Conservation (phyloP, 768 basidiomycete genomes). For the Boletus rufocinnamomeus region DNA sequence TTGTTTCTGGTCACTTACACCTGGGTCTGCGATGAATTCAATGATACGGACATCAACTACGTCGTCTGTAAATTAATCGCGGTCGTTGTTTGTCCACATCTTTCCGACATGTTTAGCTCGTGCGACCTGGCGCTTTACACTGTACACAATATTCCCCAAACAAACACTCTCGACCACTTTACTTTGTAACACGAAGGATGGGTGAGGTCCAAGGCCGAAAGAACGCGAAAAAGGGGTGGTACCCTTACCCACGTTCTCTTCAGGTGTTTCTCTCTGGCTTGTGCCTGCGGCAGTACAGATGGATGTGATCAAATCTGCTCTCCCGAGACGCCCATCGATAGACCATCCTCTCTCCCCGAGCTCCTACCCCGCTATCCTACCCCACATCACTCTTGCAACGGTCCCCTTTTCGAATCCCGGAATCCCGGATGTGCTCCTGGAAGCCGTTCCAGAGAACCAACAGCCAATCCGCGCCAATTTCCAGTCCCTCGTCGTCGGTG, state of each 20-base stretch:
- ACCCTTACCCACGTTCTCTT: neutral
- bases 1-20: neutral
- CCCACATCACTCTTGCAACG: conserved; percentile 70
- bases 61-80: conserved; percentile 14
- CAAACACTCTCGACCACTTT: neutral
- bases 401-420: conserved; percentile 30
- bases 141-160: neutral
- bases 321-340: conserved; percentile 42
- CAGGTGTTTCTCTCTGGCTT: conserved; percentile 71
- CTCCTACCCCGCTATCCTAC: conserved; percentile 62
- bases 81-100: neutral
- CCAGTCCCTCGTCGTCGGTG: conserved; percentile 53
- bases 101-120: neutral
- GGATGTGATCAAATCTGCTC: conserved; percentile 45
- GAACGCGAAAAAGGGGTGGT: neutral
- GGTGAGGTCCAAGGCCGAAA: conserved; percentile 18
- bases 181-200: conserved; percentile 11
- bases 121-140: neutral
- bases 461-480: conserved; percentile 48
- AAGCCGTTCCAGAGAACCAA: conserved; percentile 40
- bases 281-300: conserved; percentile 54
- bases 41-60: neutral
- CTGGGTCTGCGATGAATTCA: neutral
- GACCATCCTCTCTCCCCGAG: conserved; percentile 26
- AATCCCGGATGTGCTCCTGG: conserved; percentile 32